Evolutionary conservation across 2,329 filamentous ascomycete genomes (phyloP), one percentile per base, ranked within the genome.

Genomic region (Arthrinium puccinioides): DNA sequence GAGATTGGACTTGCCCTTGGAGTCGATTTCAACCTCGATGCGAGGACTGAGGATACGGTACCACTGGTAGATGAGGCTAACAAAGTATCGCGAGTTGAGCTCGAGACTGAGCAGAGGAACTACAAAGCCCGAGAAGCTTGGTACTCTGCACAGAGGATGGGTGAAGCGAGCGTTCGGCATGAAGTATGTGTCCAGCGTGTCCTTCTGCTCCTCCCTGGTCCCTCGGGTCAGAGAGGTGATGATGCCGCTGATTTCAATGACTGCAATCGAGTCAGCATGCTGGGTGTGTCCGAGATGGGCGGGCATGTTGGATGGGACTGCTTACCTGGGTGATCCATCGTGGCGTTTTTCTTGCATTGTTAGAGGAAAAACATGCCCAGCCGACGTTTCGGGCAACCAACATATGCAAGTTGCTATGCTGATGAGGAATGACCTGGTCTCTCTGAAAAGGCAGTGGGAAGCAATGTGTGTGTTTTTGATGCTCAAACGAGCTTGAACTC

Each of bases 1-100:
- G 5, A 5, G 21, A 24, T 3, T 15, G 7, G 15, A 53, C 60
- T 28, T 54, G 75, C 73, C 66, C 29, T 61, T 59, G 4, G 70
- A 74, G 44, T 87, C 74, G 14, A 95, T 67, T 2, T 72, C 63
- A 10, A 90, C 62, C 29, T 80, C 70, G 46, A 92, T 84, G 14
- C 69, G 65, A 0, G 88, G 88, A 43, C 80, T 87, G 54, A 94
- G 67, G 45, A 90, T 83, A 53, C 87, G 86, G 61, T 94, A 90
- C 84, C 84, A 89, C 27, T 79, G 76, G 53, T 87, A 94, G 39
- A 94, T 81, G 48, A 72, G 69, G 32, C 74, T 63, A 14, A 94
- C 69, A 6, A 85, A 55, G 61, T 70, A 77, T 29, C 85, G 71
- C 9, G 84, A 89, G 44, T 81, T 75, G 18, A 75, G 36, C 10